These are phyloP conservation scores for Pisolithus tinctorius DNA, from an alignment of 768 basidiomycete species.

Conservation along the genomic window DNA sequence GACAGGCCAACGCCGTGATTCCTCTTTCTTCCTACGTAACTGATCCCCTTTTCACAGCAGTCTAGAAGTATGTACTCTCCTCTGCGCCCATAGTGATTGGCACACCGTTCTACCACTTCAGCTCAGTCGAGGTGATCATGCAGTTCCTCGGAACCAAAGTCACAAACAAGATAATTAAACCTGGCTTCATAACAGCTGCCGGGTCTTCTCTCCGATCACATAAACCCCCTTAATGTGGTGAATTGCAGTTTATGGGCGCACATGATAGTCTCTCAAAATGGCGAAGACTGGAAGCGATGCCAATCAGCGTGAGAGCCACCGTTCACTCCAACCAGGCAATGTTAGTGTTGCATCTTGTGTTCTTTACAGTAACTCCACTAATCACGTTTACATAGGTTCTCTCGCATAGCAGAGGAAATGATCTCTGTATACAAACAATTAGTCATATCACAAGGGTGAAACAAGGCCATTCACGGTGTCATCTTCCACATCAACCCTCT, in stretches of 20 bases:
- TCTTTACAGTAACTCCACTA: background rate
- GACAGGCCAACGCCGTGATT: slow-evolving; percentile 20
- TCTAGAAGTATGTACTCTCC: slow-evolving; percentile 11
- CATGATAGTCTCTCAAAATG: slow-evolving; percentile 37
- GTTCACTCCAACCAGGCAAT: slow-evolving; percentile 37
- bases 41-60: background rate
- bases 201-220: background rate
- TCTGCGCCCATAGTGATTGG: slow-evolving; percentile 6
- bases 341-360: slow-evolving; percentile 17
- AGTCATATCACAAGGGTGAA: background rate
- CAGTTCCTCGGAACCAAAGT: slow-evolving; percentile 7
- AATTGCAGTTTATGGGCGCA: slow-evolving; percentile 31
- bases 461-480: slow-evolving; percentile 6
- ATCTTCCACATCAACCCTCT: slow-evolving; percentile 20
- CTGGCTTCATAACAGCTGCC: slow-evolving; percentile 6
- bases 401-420: background rate
- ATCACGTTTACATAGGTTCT: background rate
- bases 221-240: background rate
- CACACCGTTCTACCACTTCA: slow-evolving; percentile 2
- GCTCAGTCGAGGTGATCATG: slow-evolving; percentile 3
- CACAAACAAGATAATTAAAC: slow-evolving; percentile 9
- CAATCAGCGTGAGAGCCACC: slow-evolving; percentile 34
- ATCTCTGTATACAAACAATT: background rate
- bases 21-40: background rate
- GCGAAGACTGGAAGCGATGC: slow-evolving; percentile 35